Conservation (phyloP, 805 yeast species). For the Kluyveromyces aestuarii region DNA sequence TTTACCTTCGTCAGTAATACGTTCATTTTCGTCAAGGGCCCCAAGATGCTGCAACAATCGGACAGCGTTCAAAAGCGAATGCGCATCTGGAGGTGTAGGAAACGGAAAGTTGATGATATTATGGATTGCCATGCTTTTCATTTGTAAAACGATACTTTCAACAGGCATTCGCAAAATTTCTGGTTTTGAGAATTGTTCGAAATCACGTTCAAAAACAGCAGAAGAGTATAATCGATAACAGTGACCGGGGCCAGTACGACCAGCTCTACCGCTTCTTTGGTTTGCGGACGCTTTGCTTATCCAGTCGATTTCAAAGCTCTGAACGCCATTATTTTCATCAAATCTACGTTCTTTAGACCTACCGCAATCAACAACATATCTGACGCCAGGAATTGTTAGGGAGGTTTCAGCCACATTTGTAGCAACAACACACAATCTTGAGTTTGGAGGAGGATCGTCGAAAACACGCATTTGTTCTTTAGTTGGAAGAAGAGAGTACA, state of each 20-base stretch:
- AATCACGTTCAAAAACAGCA: constrained; percentile 84
- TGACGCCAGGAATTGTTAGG: constrained; percentile 87
- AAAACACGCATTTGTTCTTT: constrained; percentile 91
- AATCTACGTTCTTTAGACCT: constrained; percentile 81
- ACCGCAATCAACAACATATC: constrained; percentile 94
- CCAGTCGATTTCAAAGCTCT: constrained; percentile 87
- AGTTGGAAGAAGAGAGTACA: constrained; percentile 90
- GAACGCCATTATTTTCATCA: constrained; percentile 81
- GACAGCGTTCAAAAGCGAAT: constrained; percentile 54
- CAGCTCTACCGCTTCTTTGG: constrained; percentile 95
- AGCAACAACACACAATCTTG: constrained; percentile 86
- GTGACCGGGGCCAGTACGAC: constrained; percentile 98
- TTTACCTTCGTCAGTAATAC: constrained; percentile 69
- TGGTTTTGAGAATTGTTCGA: constrained; percentile 73
- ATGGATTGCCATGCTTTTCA: constrained; percentile 97
- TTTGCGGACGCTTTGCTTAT: constrained; percentile 90
- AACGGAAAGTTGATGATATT: constrained; percentile 88
- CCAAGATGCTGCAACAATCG: constrained; percentile 62
- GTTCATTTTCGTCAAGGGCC: constrained; percentile 50
- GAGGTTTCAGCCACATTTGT: constrained; percentile 98
- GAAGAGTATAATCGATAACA: constrained; percentile 88
- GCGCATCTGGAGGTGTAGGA: constrained; percentile 82
- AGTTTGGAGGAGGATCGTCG: constrained; percentile 72
- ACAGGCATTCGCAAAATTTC: constrained; percentile 94
- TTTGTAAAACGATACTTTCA: constrained; percentile 87